These are phyloP conservation scores for Tetrapisispora fleetii DNA, from an alignment of 805 yeast species.

Conservation along the genomic window DNA sequence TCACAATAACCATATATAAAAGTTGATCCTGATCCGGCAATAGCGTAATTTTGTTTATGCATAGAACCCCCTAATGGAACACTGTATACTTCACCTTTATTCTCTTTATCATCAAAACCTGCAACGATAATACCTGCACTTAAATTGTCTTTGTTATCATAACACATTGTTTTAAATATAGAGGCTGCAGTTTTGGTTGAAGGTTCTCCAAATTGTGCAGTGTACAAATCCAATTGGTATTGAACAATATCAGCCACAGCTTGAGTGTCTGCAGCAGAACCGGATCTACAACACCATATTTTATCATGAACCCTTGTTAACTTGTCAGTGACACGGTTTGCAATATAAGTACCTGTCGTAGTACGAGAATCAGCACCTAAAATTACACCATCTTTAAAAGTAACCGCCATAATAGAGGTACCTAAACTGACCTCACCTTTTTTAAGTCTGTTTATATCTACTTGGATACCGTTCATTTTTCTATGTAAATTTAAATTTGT, in stretches of 20 bases:
- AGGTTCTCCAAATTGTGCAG: constrained; percentile 49
- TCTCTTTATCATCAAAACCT: constrained; percentile 55
- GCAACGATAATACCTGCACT: constrained; percentile 97
- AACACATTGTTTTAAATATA: constrained; percentile 81
- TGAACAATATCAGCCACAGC: constrained; percentile 95
- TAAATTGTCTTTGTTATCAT: constrained; percentile 74
- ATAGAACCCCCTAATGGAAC: constrained; percentile 93
- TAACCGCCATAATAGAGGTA: constrained; percentile 67
- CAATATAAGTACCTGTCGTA: constrained; percentile 91
- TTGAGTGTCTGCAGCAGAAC: constrained; percentile 98
- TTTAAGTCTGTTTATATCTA: constrained; percentile 83
- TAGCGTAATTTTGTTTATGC: constrained; percentile 88
- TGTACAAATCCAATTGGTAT: constrained; percentile 69
- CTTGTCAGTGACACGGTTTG: constrained; percentile 91
- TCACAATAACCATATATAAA: constrained; percentile 95
- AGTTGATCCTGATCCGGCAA: constrained; percentile 93
- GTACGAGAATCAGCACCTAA: constrained; percentile 98
- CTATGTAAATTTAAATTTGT: too few species aligned
- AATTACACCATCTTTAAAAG: constrained; percentile 84
- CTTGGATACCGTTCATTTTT: constrained; percentile 79
- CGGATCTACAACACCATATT: constrained; percentile 95
- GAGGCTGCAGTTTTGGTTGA: constrained; percentile 83
- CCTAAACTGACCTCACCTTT: constrained; percentile 79
- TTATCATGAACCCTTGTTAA: constrained; percentile 90
- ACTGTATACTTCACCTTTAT: constrained; percentile 77